Conservation (phyloP, 768 basidiomycete genomes). For the Guyanaporus albipodus region DNA sequence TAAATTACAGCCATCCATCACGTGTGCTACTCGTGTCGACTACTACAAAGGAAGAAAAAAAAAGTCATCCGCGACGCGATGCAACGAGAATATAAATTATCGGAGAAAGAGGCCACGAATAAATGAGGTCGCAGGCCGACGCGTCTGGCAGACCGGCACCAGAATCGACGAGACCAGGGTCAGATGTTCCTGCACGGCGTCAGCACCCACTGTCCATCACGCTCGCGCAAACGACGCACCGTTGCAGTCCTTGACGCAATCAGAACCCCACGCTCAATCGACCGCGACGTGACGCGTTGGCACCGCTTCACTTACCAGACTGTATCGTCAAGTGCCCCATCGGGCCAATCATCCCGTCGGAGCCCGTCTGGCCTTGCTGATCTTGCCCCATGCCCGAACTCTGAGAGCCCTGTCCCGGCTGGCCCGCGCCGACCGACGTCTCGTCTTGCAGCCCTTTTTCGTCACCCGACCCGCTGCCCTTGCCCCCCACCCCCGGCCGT, state of each 20-base stretch:
- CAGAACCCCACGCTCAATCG: neutral
- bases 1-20: no score
- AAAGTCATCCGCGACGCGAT: no score
- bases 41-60: neutral
- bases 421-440: neutral
- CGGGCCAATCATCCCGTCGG: constrained; percentile 17
- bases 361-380: constrained; percentile 14
- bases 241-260: constrained; percentile 1
- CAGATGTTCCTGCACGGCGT: constrained; percentile 9
- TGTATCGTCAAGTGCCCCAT: constrained; percentile 20
- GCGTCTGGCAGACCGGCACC: constrained; percentile 1
- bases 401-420: constrained; percentile 2
- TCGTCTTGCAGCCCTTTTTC: constrained; percentile 24
- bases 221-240: constrained; percentile 8
- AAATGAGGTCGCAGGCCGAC: constrained; percentile 1
- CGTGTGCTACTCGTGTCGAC: constrained; percentile 4
- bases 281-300: neutral
- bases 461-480: constrained; percentile 22
- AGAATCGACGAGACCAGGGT: constrained; percentile 3
- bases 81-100: constrained; percentile 18
- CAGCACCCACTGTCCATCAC: neutral
- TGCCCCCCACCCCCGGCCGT: constrained; percentile 34
- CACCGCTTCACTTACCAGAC: constrained; percentile 12
- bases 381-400: constrained; percentile 10
- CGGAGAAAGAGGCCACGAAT: neutral